These are phyloP conservation scores for Nemania sp. DNA, from an alignment of 2,329 filamentous ascomycete genomes.

Conservation along the genomic window DNA sequence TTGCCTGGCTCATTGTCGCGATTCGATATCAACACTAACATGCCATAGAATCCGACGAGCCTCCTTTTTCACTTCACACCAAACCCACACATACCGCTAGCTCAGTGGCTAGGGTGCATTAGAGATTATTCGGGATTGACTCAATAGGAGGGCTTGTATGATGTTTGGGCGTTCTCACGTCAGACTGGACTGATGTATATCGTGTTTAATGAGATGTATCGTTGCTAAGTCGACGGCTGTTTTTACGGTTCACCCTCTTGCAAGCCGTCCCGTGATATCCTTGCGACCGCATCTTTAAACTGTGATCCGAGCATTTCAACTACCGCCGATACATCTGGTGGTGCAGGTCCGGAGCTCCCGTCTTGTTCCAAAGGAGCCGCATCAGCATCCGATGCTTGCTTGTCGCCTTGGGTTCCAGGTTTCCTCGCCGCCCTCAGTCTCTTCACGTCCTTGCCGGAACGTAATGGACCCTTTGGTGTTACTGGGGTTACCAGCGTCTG, in stretches of 20 bases:
- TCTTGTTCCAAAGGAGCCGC: slow-evolving; percentile 36
- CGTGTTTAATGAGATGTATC: slow-evolving; percentile 1
- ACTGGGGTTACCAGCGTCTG: slow-evolving; percentile 70
- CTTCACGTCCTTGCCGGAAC: slow-evolving; percentile 59
- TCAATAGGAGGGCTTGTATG: neutral
- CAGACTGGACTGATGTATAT: neutral
- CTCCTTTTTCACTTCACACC: neutral
- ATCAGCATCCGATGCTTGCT: slow-evolving; percentile 32
- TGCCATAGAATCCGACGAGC: neutral
- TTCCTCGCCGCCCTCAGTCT: slow-evolving; percentile 50
- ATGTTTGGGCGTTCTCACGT: neutral
- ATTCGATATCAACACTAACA: neutral
- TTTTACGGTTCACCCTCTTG: slow-evolving; percentile 1
- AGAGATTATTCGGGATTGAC: neutral
- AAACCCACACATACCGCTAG: neutral
- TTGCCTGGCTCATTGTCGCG: neutral
- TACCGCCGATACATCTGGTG: slow-evolving; percentile 47
- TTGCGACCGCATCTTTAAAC: slow-evolving; percentile 33
- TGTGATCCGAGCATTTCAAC: slow-evolving; percentile 29
- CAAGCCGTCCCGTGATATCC: slow-evolving; percentile 28
- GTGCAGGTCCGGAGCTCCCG: slow-evolving; percentile 39
- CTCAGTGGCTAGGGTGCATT: neutral
- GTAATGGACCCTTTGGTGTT: slow-evolving; percentile 54
- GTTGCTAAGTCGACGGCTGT: neutral
- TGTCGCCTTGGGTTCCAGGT: slow-evolving; percentile 42